Evolutionary conservation across 1,139 yeast genomes (phyloP).

Genomic region (Magnusiomyces tetraspermus): DNA sequence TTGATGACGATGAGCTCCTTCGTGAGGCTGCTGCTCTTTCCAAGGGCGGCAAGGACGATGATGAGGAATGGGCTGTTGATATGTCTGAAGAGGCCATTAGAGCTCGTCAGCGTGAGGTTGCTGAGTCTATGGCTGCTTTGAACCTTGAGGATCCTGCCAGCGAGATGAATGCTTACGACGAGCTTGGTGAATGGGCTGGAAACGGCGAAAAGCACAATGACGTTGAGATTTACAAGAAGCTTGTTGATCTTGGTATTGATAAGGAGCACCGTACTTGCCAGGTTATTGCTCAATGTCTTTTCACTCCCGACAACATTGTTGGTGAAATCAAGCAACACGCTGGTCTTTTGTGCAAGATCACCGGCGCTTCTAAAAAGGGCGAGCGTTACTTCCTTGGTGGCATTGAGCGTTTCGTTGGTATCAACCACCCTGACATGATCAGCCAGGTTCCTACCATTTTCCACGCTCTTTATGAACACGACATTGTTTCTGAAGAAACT

Average conservation of each 20-base stretch:
- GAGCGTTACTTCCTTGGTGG: constrained; percentile 94
- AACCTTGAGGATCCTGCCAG: constrained; percentile 35
- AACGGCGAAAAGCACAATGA: constrained; percentile 62
- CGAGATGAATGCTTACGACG: constrained; percentile 41
- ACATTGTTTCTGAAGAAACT: constrained; percentile 74
- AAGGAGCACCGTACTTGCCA: constrained; percentile 72
- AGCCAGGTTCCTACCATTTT: constrained; percentile 71
- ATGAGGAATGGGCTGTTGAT: constrained; percentile 97
- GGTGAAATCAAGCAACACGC: constrained; percentile 66
- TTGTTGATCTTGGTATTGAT: constrained; percentile 65
- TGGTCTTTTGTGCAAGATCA: constrained; percentile 72
- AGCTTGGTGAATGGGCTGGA: constrained; percentile 87
- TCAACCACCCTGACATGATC: constrained; percentile 68
- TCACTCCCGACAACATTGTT: constrained; percentile 63
- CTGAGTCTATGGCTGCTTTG: constrained; percentile 41
- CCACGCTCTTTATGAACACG: constrained; percentile 72
- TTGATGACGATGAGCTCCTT: constrained; percentile 69
- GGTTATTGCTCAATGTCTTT: constrained; percentile 84
- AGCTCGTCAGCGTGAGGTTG: constrained; percentile 82
- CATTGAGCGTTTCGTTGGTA: constrained; percentile 83
- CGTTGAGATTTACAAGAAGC: constrained; percentile 86
- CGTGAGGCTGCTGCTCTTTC: constrained; percentile 66
- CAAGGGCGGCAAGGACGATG: constrained; percentile 45
- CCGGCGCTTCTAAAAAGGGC: constrained; percentile 45
- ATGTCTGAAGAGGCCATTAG: constrained; percentile 95